Evolutionary conservation across 129 eudicot species (phyloP).

Genomic region (Scalesia atractyloides): DNA sequence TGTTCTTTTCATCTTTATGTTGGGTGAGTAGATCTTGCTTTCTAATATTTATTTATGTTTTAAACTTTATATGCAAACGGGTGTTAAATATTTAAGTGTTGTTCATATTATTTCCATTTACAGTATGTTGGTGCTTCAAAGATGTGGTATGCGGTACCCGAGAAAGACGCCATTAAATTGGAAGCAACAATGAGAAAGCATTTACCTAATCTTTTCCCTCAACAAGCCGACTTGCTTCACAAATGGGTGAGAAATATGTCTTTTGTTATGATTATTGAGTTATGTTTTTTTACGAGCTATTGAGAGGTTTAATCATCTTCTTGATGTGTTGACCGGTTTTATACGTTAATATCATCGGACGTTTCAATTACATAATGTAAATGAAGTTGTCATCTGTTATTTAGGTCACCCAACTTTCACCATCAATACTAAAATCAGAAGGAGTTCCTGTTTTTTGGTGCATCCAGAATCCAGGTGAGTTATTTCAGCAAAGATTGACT

Average conservation of each 20-base stretch:
- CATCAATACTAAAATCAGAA: no score
- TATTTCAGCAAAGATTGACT: no score
- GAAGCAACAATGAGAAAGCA: conserved; percentile 96
- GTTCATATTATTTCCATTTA: conserved; percentile 6
- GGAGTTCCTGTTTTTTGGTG: no score
- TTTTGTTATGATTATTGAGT: background rate
- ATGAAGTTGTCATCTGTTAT: no score
- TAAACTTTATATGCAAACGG: no score
- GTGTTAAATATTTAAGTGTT: background rate
- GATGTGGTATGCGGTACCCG: conserved; percentile 98
- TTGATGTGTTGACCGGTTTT: no score
- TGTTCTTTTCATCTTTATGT: conserved; percentile 98
- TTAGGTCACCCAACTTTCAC: no score
- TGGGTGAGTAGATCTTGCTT: conserved; percentile 69
- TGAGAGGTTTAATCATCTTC: no score
- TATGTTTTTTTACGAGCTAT: no score
- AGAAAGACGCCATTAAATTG: conserved; percentile 73
- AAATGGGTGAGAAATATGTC: conserved; percentile 59
- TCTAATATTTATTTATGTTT: background rate
- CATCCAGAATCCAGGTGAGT: no score
- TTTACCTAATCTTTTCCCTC: conserved; percentile 87
- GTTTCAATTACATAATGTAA: no score
- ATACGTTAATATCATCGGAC: no score
- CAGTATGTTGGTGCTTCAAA: conserved; percentile 99
- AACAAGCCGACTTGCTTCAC: conserved; percentile 98